phyloP scores from a whole-genome alignment of 257 asterid species.

The Petunia secreta region DNA sequence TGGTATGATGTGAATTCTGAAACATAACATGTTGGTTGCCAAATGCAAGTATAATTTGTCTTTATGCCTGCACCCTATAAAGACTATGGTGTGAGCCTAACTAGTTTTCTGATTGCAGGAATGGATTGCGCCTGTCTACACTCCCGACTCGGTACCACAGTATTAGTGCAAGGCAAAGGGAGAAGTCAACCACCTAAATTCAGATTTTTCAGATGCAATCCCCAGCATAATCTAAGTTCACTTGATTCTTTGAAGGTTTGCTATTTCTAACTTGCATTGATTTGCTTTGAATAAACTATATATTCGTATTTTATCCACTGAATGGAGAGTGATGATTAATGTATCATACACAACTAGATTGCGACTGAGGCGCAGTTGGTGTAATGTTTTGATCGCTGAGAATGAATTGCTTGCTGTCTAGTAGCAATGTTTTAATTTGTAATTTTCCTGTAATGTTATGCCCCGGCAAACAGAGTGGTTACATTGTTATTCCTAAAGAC shows the following conservation, averaged over 20 bases:
- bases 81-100: neutral
- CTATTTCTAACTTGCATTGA: neutral
- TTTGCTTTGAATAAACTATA: neutral
- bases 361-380: neutral
- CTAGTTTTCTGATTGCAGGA: slow-evolving; percentile 40
- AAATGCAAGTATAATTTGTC: neutral
- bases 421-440: slow-evolving; percentile 12
- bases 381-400: neutral
- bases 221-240: slow-evolving; percentile 50
- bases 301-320: neutral
- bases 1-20: neutral
- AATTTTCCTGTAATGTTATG: neutral
- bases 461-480: neutral
- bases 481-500: too few species aligned
- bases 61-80: neutral
- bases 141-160: slow-evolving; percentile 41
- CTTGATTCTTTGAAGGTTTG: slow-evolving; percentile 68
- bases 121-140: slow-evolving; percentile 60
- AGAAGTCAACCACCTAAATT: slow-evolving; percentile 38
- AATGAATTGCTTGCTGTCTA: neutral
- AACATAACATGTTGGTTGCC: neutral
- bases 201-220: slow-evolving; percentile 39
- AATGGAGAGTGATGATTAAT: neutral
- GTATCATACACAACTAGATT: neutral
- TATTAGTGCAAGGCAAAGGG: slow-evolving; percentile 38